Evolutionary conservation across 306 rosid species (phyloP).

Genomic region (Fagus sylvatica): DNA sequence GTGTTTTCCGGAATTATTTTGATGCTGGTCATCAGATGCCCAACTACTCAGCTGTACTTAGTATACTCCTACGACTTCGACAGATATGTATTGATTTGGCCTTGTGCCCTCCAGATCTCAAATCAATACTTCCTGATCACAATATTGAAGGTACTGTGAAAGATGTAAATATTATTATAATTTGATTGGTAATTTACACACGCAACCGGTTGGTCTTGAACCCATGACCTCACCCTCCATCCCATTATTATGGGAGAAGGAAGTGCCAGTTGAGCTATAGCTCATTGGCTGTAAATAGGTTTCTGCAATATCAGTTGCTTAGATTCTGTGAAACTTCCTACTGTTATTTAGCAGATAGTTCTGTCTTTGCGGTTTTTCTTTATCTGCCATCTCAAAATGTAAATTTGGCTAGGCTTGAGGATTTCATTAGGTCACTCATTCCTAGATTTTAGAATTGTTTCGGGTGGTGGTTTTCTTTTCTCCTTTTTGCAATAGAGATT

Average conservation of each 20-base stretch:
- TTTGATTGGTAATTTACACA: too few relatives aligned
- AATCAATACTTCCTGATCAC: conserved; percentile 42
- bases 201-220: too few relatives aligned
- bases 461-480: background rate
- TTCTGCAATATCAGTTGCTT: background rate
- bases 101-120: conserved; percentile 62
- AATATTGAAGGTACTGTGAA: conserved; percentile 59
- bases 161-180: background rate
- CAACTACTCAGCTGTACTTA: conserved; percentile 52
- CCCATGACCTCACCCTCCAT: too few relatives aligned
- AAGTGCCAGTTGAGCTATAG: too few relatives aligned
- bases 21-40: conserved; percentile 20
- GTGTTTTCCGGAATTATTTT: conserved; percentile 23
- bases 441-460: background rate
- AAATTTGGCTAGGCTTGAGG: too few relatives aligned
- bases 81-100: conserved; percentile 74
- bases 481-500: background rate
- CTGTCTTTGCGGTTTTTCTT: background rate
- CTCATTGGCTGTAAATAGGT: background rate
- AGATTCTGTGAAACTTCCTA: background rate
- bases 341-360: background rate
- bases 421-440: too few relatives aligned
- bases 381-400: background rate
- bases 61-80: conserved; percentile 69
- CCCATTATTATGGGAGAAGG: too few relatives aligned